phyloP scores from a whole-genome alignment of 2,329 filamentous ascomycete species.

The Ophidiomyces ophidiicola region DNA sequence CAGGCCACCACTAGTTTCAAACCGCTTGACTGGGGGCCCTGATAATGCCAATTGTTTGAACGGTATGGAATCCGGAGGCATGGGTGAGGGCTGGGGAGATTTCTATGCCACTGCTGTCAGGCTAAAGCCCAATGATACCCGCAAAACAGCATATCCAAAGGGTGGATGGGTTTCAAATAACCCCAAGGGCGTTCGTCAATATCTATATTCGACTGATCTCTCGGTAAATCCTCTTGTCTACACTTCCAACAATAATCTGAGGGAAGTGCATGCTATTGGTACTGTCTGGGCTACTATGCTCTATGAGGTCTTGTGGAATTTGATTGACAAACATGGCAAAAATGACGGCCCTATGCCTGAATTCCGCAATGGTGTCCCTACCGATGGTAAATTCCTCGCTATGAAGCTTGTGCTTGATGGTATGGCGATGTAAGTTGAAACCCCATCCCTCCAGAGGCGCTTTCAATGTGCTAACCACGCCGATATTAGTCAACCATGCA shows the following conservation, averaged over 20 bases:
- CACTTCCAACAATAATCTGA: slow-evolving; percentile 6
- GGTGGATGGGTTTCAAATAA: slow-evolving; percentile 11
- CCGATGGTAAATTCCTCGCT: slow-evolving; percentile 11
- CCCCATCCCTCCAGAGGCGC: too few relatives aligned
- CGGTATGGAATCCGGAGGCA: slow-evolving; percentile 14
- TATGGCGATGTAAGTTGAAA: slow-evolving; percentile 13
- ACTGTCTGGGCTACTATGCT: slow-evolving; percentile 14
- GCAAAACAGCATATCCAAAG: slow-evolving; percentile 13
- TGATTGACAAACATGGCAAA: slow-evolving; percentile 15
- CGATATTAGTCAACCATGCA: slow-evolving; percentile 13
- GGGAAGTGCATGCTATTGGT: slow-evolving; percentile 11
- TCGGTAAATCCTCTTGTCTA: slow-evolving; percentile 13
- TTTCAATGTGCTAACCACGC: background rate
- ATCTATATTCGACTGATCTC: slow-evolving; percentile 13
- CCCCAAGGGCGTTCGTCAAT: slow-evolving; percentile 11
- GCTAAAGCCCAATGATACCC: slow-evolving; percentile 11
- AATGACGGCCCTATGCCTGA: slow-evolving; percentile 8
- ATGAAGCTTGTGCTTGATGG: slow-evolving; percentile 15
- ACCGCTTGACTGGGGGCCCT: slow-evolving; percentile 14
- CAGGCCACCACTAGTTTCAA: slow-evolving; percentile 10
- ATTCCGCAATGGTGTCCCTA: slow-evolving; percentile 11
- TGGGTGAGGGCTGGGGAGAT: slow-evolving; percentile 15
- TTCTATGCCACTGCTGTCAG: slow-evolving; percentile 13
- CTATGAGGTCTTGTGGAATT: slow-evolving; percentile 15
- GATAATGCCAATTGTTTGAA: slow-evolving; percentile 12